Percentiles rank a stretch among this genome's conserved stretches.
phyloP scores from a whole-genome alignment of 148 eudicot genomes.

The Rhododendron simsii region DNA sequence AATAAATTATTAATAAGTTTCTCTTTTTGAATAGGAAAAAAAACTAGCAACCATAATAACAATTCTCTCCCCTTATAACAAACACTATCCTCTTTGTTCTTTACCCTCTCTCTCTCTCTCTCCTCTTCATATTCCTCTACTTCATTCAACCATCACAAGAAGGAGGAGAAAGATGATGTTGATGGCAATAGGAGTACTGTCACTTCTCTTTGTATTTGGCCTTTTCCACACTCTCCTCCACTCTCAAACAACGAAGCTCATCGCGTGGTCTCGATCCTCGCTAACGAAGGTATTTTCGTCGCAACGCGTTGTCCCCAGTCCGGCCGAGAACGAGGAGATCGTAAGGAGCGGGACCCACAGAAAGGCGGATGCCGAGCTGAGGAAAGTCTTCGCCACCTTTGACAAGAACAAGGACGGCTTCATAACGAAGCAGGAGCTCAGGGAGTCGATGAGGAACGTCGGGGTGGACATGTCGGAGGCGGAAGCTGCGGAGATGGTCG shows the following conservation, averaged over 20 bases:
- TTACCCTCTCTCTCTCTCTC: neutral
- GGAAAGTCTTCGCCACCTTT: conserved; percentile 55
- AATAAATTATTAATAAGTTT: too few relatives aligned
- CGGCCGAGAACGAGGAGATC: neutral
- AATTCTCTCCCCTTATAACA: neutral
- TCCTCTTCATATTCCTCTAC: neutral
- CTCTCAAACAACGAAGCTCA: conserved; percentile 24
- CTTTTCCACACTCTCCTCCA: conserved; percentile 20
- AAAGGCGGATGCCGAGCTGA: conserved; percentile 2
- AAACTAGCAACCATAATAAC: neutral
- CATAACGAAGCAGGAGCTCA: conserved; percentile 60
- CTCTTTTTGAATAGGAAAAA: too few relatives aligned
- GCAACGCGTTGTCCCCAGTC: neutral
- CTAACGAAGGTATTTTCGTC: neutral
- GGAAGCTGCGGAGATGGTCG: conserved; percentile 56
- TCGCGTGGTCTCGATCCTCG: conserved; percentile 14
- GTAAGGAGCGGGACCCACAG: neutral
- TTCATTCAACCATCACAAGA: neutral
- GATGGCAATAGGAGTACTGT: conserved; percentile 13
- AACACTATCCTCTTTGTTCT: neutral
- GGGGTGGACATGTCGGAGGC: conserved; percentile 36
- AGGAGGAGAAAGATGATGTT: conserved; percentile 8
- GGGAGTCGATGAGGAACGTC: conserved; percentile 53
- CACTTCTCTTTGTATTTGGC: conserved; percentile 29
- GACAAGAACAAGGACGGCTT: conserved; percentile 80